These are phyloP conservation scores for Tephrocybe sp. DNA, from an alignment of 768 basidiomycete species.

Conservation along the genomic window DNA sequence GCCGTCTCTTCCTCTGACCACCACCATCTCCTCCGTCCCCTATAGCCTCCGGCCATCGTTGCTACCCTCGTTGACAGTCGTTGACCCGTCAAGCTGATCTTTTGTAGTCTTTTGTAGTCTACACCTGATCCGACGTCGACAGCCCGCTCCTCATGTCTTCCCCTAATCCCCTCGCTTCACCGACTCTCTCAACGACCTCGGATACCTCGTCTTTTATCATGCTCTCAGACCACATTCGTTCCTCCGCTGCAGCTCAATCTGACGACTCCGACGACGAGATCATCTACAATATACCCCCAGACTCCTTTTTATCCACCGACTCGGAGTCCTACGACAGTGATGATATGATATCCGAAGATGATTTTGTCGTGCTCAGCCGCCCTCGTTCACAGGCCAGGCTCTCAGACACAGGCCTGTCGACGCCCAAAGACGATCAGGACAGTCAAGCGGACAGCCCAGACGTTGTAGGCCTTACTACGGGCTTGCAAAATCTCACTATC, in stretches of 20 bases:
- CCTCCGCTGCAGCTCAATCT: conserved; percentile 15
- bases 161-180: conserved; percentile 17
- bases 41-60: not conserved
- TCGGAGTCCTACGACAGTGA: conserved; percentile 23
- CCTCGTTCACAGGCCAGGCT: conserved; percentile 11
- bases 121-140: not conserved
- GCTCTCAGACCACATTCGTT: conserved; percentile 8
- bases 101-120: too few species aligned
- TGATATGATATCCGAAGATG: conserved; percentile 43
- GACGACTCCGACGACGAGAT: conserved; percentile 56
- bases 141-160: conserved; percentile 1
- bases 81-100: conserved; percentile 6
- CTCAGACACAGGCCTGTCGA: conserved; percentile 8
- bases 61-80: conserved; percentile 4
- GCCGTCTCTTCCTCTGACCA: not conserved
- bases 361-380: conserved; percentile 44
- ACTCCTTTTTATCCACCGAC: conserved; percentile 23
- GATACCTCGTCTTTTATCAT: conserved; percentile 24
- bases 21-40: not conserved
- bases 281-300: conserved; percentile 45
- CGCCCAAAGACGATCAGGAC: conserved; percentile 6
- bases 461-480: conserved; percentile 10
- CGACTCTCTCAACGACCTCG: conserved; percentile 20
- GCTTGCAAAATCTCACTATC: conserved; percentile 11
- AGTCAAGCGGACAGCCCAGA: conserved; percentile 2